Conservation (phyloP, 1,284 basidiomycete genomes). For the Pseudomicrostroma phylloplanum region DNA sequence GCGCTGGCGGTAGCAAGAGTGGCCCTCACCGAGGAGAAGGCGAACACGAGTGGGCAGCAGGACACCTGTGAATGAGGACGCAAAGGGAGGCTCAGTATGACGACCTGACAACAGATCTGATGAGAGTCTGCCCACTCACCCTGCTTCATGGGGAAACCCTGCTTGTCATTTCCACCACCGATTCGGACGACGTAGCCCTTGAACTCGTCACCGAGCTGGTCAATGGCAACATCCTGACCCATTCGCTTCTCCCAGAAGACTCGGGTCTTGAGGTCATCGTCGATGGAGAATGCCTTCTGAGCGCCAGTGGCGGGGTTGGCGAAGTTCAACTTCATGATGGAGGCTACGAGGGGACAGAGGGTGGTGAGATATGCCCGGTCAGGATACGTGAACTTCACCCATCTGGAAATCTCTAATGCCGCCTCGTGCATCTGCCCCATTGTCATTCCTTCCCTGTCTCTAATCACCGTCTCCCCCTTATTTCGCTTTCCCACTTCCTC, state of each 20-base stretch:
- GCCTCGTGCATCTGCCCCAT: too few species aligned
- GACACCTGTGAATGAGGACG: conserved; percentile 54
- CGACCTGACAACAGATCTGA: background rate
- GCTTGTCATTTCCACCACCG: conserved; percentile 87
- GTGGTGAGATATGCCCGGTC: background rate
- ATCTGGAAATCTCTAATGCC: too few species aligned
- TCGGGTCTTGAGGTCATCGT: conserved; percentile 74
- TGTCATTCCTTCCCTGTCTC: too few species aligned
- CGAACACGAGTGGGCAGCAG: conserved; percentile 88
- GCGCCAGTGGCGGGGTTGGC: conserved; percentile 88
- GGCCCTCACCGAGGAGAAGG: conserved; percentile 86
- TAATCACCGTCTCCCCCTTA: too few species aligned
- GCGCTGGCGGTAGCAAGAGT: conserved; percentile 94
- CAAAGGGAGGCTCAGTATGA: background rate
- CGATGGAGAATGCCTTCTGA: conserved; percentile 86
- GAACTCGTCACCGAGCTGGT: conserved; percentile 89
- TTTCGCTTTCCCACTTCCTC: too few species aligned
- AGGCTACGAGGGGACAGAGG: conserved; percentile 26
- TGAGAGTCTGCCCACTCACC: conserved; percentile 54
- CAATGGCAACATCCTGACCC: conserved; percentile 85
- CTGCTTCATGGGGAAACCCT: conserved; percentile 93
- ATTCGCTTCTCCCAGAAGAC: conserved; percentile 96
- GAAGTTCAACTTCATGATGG: conserved; percentile 89
- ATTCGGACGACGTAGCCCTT: conserved; percentile 96
- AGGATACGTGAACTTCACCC: background rate